Base-by-base conservation (phyloP, 2,329 filamentous ascomycete species). In the Juglanconis juglandina region DNA sequence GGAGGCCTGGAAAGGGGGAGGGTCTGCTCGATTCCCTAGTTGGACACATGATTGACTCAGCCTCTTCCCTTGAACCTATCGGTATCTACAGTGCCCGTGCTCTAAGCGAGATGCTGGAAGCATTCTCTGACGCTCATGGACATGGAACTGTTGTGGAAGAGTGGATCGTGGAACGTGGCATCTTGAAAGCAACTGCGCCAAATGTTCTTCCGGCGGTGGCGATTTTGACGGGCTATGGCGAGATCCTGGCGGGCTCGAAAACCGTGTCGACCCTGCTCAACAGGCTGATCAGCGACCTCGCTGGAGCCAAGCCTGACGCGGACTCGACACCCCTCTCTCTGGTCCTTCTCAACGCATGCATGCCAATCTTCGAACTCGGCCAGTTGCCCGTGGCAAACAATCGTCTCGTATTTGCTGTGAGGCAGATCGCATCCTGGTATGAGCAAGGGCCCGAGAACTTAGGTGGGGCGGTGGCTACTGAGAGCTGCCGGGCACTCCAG, bases 381-480 rank as follows among this genome's bases (percentile, higher is more conserved):
- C 75, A 81, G 62, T 64, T 87, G 7, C 85, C 85, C 0, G 80
- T 87, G 1, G 81, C 83, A 1, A 84, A 81, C 49, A 87, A 93
- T 68, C 84, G 92, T 32, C 75, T 95, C 3, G 86, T 96, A 0
- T 95, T 96, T 74, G 87, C 94, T 8, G 85, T 94, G 47, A 91
- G 90, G 69, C 88, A 93, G 64, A 81, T 96, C 7, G 82, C 90
- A 0, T 82, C 85, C 8, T 93, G 90, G 85, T 76, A 93, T 0
- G 82, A 87, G 13, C 46, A 52, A 13, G 41, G 50, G 13, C 34
- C 37, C 10, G 78, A 79, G 0, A 70, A 77, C 0, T 75, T 80
- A 14, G 72, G 75, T 1, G 62, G 84, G 1, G 72, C 73, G 58
- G 64, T 84, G n/a, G 71, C 76, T 62, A 70, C 80, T 35, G 75